Evolutionary conservation across 345 rosid species (phyloP), one percentile per base, ranked within the genome.

Genomic region (Populus pruinosa): DNA sequence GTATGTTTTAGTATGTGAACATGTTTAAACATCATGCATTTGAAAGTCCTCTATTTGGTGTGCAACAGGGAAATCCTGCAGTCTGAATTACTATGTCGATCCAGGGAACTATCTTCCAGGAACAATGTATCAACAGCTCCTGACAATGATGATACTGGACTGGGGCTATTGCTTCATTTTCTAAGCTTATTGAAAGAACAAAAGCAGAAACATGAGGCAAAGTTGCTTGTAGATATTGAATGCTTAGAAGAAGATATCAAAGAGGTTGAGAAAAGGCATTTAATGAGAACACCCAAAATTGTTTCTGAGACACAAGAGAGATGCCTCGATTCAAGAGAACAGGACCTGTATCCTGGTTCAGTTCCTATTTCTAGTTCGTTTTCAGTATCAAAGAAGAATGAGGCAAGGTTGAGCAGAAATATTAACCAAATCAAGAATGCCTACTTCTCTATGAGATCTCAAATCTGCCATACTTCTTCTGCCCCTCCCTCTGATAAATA

Each of bases 391-490:
- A 85, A 75, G 63, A 21, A 38, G 50, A 38, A 41, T 5, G 50
- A 61, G 55, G 67, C 17, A 38, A 87, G 89, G 81, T 85, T 88
- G 75, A 67, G 83, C 85, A 91, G 82, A 71, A 88, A 90, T 82
- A 84, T 89, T 27, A 76, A 68, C 78, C 89, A 88, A 80, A 93
- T 93, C 75, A 94, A 91, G 89, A 85, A 85, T 67, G 90, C 94
- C 83, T 94, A 94, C 82, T 89, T 90, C 83, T 86, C 92, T 39
- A 81, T 86, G 92, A 92, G 97, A 85, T 83, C 91, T 38, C 84
- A 83, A 81, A 78, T 89, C 65, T 80, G 77, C 82, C 85, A 78
- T 50, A 83, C 83, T 36, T 14, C 76, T 73, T 47, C 78, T 43
- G 70, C 61, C 27, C 38, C 43, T 27, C 64, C 13, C 8, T 13